Conservation (phyloP, 1,284 basidiomycete species). For the Rhodotorula glutinis region DNA sequence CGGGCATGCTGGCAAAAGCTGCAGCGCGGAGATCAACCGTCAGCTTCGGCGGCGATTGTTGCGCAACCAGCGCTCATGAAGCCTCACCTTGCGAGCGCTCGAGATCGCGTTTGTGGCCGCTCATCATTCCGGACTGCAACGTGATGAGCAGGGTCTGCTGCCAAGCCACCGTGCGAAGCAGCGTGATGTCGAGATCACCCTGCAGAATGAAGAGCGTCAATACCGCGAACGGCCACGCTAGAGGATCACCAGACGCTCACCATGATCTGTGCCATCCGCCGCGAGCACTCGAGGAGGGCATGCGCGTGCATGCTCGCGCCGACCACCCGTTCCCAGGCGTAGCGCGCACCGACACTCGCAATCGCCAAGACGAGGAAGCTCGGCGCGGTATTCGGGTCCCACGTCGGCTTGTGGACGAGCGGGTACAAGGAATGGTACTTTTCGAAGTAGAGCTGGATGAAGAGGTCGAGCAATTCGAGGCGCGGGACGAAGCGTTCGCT, state of each 20-base stretch:
- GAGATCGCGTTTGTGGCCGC: constrained; percentile 39
- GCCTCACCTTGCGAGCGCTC: constrained; percentile 33
- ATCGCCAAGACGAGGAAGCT: constrained; percentile 35
- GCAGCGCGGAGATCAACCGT: neutral
- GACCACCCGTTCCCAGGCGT: constrained; percentile 32
- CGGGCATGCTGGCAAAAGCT: constrained; percentile 34
- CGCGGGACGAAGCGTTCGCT: constrained; percentile 35
- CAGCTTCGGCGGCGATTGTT: neutral
- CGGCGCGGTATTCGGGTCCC: constrained; percentile 38
- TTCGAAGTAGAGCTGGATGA: constrained; percentile 37
- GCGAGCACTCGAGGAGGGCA: constrained; percentile 30
- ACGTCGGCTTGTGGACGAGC: constrained; percentile 37
- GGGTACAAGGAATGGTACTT: constrained; percentile 29
- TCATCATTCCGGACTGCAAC: constrained; percentile 32
- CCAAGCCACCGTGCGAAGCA: constrained; percentile 37
- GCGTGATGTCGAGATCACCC: constrained; percentile 35
- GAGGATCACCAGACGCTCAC: constrained; percentile 5
- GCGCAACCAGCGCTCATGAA: neutral
- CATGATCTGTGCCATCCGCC: constrained; percentile 31
- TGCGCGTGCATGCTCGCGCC: constrained; percentile 37
- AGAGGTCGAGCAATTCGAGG: constrained; percentile 37
- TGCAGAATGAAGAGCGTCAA: neutral
- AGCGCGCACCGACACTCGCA: constrained; percentile 35
- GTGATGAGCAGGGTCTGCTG: constrained; percentile 32
- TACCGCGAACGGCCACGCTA: too few relatives aligned